Base-by-base conservation (phyloP, 2,329 filamentous ascomycete species). In the Ceratocystis colombiana region DNA sequence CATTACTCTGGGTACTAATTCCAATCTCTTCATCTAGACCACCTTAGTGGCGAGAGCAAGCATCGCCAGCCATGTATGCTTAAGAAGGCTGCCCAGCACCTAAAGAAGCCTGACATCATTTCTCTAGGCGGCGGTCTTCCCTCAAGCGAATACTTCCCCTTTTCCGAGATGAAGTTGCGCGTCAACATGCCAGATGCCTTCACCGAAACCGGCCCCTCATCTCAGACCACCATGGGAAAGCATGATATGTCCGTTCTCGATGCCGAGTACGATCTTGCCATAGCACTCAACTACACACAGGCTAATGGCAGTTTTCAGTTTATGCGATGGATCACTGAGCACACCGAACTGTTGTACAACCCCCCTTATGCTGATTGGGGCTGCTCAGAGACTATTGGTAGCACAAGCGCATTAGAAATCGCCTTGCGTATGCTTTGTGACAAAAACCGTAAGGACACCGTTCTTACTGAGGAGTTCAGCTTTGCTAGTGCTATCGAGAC, bases 211-310 rank as follows among this genome's bases (percentile, higher is more conserved):
- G 86, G 87, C 65, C 86, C 85, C 0, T 75, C 78, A n/a, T 74
- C 80, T 17, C 77, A 80, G 3, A 72, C 92, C 45, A 83, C 77
- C 25, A 84, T 90, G 22, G 90, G 89, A 61, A 99, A 96, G 78
- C 86, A 96, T 75, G 93, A 96, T 76, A 64, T 67, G 50, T 67
- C 66, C 15, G 70, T 71, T n/a, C 70, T 70, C 30, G 70, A 70
- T 46, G 64, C 61, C 2, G 68, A 70, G 17, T 83, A 83, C 71
- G 94, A 99, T 76, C 83, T 99, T 64, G 85, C 89, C 59, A 90
- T 95, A 69, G 88, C 88, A 0, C 86, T 96, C 74, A 97, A 99
- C 77, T 99, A 99, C 74, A 90, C 89, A 44, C 91, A 96, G 77
- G 87, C 91, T 7, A 85, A 85, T 20, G 94, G 94, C 20, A 85